Conservation (phyloP, 2,329 filamentous ascomycete genomes). For the Chrysosporium queenslandicum region DNA sequence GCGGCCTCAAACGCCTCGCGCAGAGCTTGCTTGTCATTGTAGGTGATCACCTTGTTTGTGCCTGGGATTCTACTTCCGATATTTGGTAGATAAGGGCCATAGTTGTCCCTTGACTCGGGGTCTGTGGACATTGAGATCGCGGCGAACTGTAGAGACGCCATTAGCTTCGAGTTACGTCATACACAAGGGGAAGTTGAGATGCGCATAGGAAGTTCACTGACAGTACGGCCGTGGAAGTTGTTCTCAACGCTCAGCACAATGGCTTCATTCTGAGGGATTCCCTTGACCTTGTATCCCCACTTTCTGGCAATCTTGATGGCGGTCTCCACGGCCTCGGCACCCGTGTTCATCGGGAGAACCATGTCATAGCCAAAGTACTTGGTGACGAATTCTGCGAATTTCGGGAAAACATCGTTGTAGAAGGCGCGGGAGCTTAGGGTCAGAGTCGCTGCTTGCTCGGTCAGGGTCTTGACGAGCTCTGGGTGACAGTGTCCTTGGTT, state of each 20-base stretch:
- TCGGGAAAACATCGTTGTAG: conserved; percentile 96
- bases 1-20: conserved; percentile 69
- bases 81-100: conserved; percentile 87
- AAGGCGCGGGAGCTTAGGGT: conserved; percentile 92
- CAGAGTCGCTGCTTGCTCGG: conserved; percentile 77
- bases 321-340: conserved; percentile 91
- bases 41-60: conserved; percentile 68
- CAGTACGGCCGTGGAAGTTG: conserved; percentile 94
- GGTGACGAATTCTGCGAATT: conserved; percentile 87
- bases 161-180: not conserved
- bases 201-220: conserved; percentile 40
- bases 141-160: conserved; percentile 55
- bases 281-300: conserved; percentile 96
- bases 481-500: conserved; percentile 98
- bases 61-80: conserved; percentile 68
- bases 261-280: conserved; percentile 73
- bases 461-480: conserved; percentile 80
- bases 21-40: conserved; percentile 74
- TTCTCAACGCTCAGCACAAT: conserved; percentile 73
- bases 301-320: conserved; percentile 93
- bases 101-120: conserved; percentile 91
- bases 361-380: conserved; percentile 89
- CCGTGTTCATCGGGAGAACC: conserved; percentile 97
- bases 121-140: conserved; percentile 94
- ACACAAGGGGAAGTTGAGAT: not conserved